phyloP scores from a whole-genome alignment of 179 eudicot species.

The Beta corolliflora region DNA sequence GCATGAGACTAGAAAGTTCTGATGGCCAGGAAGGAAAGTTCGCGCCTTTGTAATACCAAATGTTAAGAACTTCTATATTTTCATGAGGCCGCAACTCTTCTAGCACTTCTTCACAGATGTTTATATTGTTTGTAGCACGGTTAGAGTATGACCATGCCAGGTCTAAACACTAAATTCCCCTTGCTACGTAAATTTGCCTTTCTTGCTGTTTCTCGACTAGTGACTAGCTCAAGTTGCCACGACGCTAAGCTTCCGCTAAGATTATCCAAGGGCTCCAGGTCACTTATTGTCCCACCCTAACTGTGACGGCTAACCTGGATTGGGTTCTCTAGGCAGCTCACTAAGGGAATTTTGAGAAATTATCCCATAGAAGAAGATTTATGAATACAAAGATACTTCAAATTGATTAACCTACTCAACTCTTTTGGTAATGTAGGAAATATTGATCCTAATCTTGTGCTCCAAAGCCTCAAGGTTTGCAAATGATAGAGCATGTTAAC shows the following conservation, averaged over 20 bases:
- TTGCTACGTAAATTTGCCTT: conserved; percentile 15
- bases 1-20: conserved; percentile 7
- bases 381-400: neutral
- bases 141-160: conserved; percentile 14
- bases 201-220: conserved; percentile 22
- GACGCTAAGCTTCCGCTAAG: conserved; percentile 24
- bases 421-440: conserved; percentile 16
- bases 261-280: conserved; percentile 8
- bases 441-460: neutral
- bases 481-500: conserved; percentile 26
- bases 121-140: neutral
- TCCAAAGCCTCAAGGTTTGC: conserved; percentile 9
- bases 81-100: conserved; percentile 30
- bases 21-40: conserved; percentile 13
- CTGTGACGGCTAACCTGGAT: neutral
- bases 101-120: conserved; percentile 10
- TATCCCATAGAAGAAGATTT: neutral
- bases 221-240: conserved; percentile 16
- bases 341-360: neutral
- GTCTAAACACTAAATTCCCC: conserved; percentile 11
- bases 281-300: conserved; percentile 12
- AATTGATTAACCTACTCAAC: conserved; percentile 16
- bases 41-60: conserved; percentile 20
- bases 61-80: conserved; percentile 22
- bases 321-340: neutral